These are phyloP conservation scores for Coelastrella sp. DNA, from an alignment of 139 green algal genomes.

Conservation along the genomic window DNA sequence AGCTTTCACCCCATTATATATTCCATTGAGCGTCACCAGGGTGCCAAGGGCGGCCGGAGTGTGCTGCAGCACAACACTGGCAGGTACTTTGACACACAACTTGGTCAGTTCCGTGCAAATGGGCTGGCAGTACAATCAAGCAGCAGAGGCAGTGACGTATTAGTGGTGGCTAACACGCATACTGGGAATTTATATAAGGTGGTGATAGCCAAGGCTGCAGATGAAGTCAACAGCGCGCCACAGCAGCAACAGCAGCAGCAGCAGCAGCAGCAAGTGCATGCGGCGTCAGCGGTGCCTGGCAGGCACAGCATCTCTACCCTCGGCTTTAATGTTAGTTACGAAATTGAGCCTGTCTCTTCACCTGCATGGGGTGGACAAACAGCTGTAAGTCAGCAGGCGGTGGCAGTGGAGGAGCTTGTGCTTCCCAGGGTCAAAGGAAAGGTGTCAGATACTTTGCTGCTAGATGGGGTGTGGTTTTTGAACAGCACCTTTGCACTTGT, in stretches of 20 bases:
- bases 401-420: background rate
- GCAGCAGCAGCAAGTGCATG: background rate
- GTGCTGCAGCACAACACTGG: slow-evolving; percentile 4
- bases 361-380: background rate
- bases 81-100: background rate
- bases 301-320: no score
- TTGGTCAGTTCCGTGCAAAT: slow-evolving; percentile 36
- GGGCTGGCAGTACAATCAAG: slow-evolving; percentile 12
- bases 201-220: background rate
- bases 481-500: background rate
- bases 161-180: slow-evolving; percentile 41
- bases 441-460: background rate
- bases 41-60: no score
- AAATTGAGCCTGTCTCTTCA: no score
- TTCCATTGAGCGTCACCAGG: background rate
- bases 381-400: background rate
- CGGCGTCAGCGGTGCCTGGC: no score
- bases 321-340: no score
- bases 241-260: slow-evolving; percentile 38
- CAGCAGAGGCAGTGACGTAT: background rate
- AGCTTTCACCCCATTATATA: slow-evolving; percentile 10
- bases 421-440: background rate
- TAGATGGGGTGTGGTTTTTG: slow-evolving; percentile 22
- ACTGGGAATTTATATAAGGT: slow-evolving; percentile 33
- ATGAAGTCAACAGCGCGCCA: background rate